Percentiles rank a stretch among this genome's conserved stretches.
phyloP scores from a whole-genome alignment of 257 asterid species.

The Jaltomata sinuosa region DNA sequence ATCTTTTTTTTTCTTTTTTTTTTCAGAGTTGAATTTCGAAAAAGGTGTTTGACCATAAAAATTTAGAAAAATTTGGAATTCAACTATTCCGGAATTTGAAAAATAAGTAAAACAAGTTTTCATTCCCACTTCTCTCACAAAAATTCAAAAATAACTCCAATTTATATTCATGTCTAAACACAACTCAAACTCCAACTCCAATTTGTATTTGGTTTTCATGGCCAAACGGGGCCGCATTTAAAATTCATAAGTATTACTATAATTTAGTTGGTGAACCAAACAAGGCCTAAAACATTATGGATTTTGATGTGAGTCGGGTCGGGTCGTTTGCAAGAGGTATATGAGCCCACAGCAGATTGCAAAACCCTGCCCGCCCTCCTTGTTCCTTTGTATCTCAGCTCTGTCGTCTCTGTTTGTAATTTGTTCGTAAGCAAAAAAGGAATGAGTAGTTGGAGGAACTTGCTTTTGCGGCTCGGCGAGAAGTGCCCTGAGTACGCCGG shows the following conservation, averaged over 20 bases:
- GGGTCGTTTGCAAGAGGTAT: neutral
- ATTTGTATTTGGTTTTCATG: too few species aligned
- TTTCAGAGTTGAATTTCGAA: too few species aligned
- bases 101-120: too few species aligned
- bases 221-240: too few species aligned
- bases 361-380: neutral
- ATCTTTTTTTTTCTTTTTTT: too few species aligned
- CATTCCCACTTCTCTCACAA: too few species aligned
- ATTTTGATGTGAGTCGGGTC: neutral
- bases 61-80: too few species aligned
- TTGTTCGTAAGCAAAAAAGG: neutral
- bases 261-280: neutral
- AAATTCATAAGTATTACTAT: neutral
- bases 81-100: too few species aligned
- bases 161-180: too few species aligned
- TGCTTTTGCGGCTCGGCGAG: constrained; percentile 89
- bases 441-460: constrained; percentile 78
- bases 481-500: constrained; percentile 87
- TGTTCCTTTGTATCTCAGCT: neutral
- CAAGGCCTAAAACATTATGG: neutral
- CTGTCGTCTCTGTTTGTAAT: neutral
- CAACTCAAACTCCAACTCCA: too few species aligned
- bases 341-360: neutral
- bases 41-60: too few species aligned
- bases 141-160: too few species aligned